phyloP scores from a whole-genome alignment of 129 eudicot species.

The sunflower (Helianthus annuus) region DNA sequence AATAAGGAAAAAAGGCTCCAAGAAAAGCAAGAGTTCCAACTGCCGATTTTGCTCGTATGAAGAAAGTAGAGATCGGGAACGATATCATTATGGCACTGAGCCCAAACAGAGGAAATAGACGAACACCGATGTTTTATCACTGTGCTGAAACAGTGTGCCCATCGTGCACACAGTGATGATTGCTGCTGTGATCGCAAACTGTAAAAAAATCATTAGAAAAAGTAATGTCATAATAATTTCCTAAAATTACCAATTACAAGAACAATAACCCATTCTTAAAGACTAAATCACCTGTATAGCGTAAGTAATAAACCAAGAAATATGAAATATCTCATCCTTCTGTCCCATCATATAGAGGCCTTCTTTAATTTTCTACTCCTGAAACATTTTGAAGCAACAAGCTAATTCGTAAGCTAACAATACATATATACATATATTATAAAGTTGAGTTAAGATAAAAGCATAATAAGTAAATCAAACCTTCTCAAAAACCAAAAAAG shows the following conservation, averaged over 20 bases:
- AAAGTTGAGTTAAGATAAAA: not conserved
- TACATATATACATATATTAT: not conserved
- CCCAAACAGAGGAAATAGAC: constrained; percentile 92
- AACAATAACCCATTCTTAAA: constrained; percentile 1
- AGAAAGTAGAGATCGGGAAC: constrained; percentile 86
- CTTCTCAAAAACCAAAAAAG: constrained; percentile 90
- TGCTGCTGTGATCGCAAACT: constrained; percentile 91
- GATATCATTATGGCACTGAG: constrained; percentile 91
- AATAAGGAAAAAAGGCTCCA: constrained; percentile 96
- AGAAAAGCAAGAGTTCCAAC: constrained; percentile 98
- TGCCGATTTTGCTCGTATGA: constrained; percentile 97
- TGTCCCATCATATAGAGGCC: constrained; percentile 99
- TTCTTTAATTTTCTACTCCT: constrained; percentile 97
- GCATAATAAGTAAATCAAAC: constrained; percentile 39
- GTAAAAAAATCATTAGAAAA: constrained; percentile 37
- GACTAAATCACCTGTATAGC: constrained; percentile 70
- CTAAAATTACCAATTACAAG: constrained; percentile 3
- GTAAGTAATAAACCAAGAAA: constrained; percentile 94
- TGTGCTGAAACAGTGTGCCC: constrained; percentile 86
- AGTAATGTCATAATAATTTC: not conserved
- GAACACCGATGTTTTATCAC: constrained; percentile 93
- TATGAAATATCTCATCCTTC: constrained; percentile 76
- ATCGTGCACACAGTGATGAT: constrained; percentile 86
- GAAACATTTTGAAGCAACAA: constrained; percentile 30
- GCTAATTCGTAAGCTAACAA: constrained; percentile 15